A percentile compares a stretch with the other conserved stretches of the same genome.
Evolutionary conservation across 345 rosid species (phyloP).

Genomic region (Rhizophora mangle): DNA sequence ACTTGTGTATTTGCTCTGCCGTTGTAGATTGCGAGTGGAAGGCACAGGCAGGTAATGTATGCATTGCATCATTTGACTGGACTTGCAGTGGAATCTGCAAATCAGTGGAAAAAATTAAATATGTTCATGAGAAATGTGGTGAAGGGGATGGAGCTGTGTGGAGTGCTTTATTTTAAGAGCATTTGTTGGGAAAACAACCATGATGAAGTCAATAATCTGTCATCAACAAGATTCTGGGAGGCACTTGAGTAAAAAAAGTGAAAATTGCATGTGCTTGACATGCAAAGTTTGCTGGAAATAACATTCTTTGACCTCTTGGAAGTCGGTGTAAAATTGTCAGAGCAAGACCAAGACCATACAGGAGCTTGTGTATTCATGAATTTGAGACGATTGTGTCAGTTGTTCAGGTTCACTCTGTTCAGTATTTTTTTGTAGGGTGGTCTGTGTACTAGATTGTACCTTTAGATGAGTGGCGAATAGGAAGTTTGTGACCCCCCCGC

Average conservation of each 20-base stretch:
- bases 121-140: conserved; percentile 77
- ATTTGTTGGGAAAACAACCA: not conserved
- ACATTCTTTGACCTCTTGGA: not conserved
- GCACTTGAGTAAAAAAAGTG: not conserved
- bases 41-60: conserved; percentile 84
- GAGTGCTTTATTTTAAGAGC: conserved; percentile 42
- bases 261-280: not conserved
- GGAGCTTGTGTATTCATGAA: not conserved
- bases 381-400: not conserved
- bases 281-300: not conserved
- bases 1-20: not conserved
- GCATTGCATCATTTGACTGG: conserved; percentile 95
- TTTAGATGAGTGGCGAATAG: no score
- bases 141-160: conserved; percentile 92
- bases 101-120: conserved; percentile 82
- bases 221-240: not conserved
- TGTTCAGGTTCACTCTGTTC: no score
- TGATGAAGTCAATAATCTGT: not conserved
- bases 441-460: no score
- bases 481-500: no score
- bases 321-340: not conserved
- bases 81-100: conserved; percentile 98
- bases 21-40: conserved; percentile 90
- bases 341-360: conserved; percentile 3
- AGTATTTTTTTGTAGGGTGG: no score